Evolutionary conservation across 306 rosid species (phyloP).

Genomic region (Pyrus bretschneideri): DNA sequence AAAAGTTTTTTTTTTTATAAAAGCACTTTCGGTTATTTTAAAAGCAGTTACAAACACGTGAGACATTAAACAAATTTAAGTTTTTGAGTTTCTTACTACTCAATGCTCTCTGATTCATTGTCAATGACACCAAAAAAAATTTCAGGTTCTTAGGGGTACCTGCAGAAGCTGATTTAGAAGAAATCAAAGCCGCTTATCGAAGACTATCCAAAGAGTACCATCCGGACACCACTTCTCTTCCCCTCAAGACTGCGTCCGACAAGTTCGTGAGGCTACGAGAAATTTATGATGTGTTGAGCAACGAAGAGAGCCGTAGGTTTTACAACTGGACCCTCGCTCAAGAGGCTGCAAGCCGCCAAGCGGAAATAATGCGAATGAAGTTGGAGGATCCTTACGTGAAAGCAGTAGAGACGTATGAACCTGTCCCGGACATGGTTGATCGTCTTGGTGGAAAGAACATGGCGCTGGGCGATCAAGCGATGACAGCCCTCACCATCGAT

Average conservation of each 20-base stretch:
- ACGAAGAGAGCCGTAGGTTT: slow-evolving; percentile 58
- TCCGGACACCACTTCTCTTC: slow-evolving; percentile 97
- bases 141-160: slow-evolving; percentile 70
- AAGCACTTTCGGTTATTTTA: too few relatives aligned
- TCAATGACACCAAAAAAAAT: too few relatives aligned
- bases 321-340: slow-evolving; percentile 91
- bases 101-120: too few relatives aligned
- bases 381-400: slow-evolving; percentile 66
- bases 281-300: slow-evolving; percentile 56
- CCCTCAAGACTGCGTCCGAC: slow-evolving; percentile 68
- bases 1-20: too few relatives aligned
- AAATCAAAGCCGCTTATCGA: slow-evolving; percentile 68
- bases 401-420: slow-evolving; percentile 29
- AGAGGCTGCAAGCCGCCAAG: slow-evolving; percentile 76
- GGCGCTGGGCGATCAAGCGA: slow-evolving; percentile 75
- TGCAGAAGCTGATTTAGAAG: slow-evolving; percentile 68
- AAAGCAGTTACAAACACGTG: not conserved
- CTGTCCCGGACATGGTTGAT: slow-evolving; percentile 79
- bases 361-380: slow-evolving; percentile 58
- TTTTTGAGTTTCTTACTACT: too few relatives aligned
- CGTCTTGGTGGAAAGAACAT: slow-evolving; percentile 69
- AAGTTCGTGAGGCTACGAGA: slow-evolving; percentile 72
- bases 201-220: slow-evolving; percentile 86
- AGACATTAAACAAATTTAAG: too few relatives aligned
- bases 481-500: slow-evolving; percentile 70